Base-by-base conservation (phyloP, 768 basidiomycete species). In the Boletus rex-veris region DNA sequence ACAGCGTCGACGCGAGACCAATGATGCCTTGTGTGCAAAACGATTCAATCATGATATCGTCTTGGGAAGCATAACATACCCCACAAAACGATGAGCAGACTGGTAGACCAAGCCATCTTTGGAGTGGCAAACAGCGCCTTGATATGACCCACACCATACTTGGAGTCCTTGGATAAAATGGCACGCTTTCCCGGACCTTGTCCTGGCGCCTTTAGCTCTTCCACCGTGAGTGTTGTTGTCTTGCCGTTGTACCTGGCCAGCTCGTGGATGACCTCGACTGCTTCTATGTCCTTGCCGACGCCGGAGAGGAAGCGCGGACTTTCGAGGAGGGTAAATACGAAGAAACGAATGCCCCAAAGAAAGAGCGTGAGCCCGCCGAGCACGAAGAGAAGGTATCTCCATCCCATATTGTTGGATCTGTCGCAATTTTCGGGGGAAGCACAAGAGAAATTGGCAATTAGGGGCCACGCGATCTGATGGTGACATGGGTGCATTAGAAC, bases 1-100 rank as follows among this genome's bases (percentile, higher is more conserved):
- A 85, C 65, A 90, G 71, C 3, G 88, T 87, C 54, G 83, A 86
- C 0, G 85, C 86, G 16, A 90, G 77, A 5, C 88, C 89, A 50
- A 90, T 90, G 31, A 87, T 71, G 1, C 83, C 87, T 88, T 55
- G 48, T 3, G 62, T 24, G 21, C 21, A 19, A 40, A 26, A 36
- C 11, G 15, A 38, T 39, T 47, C 24, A 28, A 40, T 38, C 18
- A 19, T 24, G 26, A 12, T 10, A 5, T 46, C 16, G 7, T 28
- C 26, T 28, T 28, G 28, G 5, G 28, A 10, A 24, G 24, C 0
- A 6, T n/a, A 9, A 69, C 78, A 73, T 45, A 85, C 71, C 62
- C 78, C 73, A 67, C 3, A 79, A 55, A 7, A 52, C 48, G 26
- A 86, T 82, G 35, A 88, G 66, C 45, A 90, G 61, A 31, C 73